Conservation (phyloP, 2,329 filamentous ascomycete genomes). For the Aspergillus alliaceus region DNA sequence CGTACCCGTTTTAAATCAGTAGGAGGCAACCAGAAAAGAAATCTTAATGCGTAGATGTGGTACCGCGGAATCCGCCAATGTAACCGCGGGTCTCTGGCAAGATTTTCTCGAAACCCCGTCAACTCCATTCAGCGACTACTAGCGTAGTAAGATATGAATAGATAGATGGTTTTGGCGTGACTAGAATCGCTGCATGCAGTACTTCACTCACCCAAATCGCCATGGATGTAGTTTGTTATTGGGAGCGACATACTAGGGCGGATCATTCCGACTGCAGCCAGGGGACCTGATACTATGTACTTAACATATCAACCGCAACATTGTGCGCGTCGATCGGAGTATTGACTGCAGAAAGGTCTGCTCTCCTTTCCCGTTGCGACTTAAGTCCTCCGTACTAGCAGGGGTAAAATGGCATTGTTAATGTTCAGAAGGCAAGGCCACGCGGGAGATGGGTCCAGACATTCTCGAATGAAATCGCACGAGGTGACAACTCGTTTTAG, state of each 20-base stretch:
- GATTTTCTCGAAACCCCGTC: not conserved
- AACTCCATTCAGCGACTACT: not conserved
- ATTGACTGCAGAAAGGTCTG: not conserved
- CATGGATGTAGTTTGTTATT: not conserved
- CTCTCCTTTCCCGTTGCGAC: not conserved
- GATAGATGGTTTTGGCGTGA: no score
- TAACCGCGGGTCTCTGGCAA: not conserved
- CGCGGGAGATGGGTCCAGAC: conserved; percentile 1
- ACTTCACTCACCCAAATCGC: not conserved
- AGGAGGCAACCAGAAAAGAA: not conserved
- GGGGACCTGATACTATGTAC: no score
- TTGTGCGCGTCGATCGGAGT: not conserved
- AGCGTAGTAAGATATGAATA: not conserved
- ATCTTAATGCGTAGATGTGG: not conserved
- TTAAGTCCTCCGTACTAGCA: not conserved
- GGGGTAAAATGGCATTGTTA: not conserved
- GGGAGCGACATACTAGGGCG: not conserved
- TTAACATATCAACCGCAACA: not conserved
- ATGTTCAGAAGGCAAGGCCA: not conserved
- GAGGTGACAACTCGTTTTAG: conserved; percentile 9
- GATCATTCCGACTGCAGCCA: not conserved
- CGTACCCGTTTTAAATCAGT: not conserved
- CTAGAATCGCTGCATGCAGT: no score
- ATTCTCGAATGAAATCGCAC: conserved; percentile 9
- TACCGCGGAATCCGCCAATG: not conserved